Percentiles rank a stretch among this genome's conserved stretches.
These are phyloP conservation scores for Fusarium devonianum DNA, from an alignment of 2,329 filamentous ascomycete species.

Conservation along the genomic window DNA sequence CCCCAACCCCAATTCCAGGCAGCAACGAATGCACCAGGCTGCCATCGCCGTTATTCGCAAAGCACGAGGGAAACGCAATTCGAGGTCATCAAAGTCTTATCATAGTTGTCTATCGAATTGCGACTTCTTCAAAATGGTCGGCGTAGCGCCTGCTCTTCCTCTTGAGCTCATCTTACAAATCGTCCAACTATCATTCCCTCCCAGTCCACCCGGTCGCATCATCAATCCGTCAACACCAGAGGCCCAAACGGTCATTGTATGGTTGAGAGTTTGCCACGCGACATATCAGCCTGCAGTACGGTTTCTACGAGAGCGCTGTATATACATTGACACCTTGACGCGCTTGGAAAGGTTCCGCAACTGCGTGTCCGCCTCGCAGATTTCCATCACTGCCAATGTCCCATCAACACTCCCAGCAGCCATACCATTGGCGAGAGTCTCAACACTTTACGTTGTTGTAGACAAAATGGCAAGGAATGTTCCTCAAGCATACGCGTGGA, in stretches of 20 bases:
- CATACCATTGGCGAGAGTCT: background rate
- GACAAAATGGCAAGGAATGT: background rate
- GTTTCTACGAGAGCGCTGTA: constrained; percentile 21
- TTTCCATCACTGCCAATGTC: background rate
- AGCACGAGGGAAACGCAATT: too few relatives aligned
- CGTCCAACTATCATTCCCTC: constrained; percentile 11
- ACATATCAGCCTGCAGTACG: constrained; percentile 11
- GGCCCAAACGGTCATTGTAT: constrained; percentile 19
- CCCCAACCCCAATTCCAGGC: background rate
- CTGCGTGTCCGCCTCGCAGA: constrained; percentile 1
- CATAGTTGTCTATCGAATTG: too few relatives aligned
- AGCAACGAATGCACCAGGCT: background rate
- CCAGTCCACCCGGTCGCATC: constrained; percentile 12
- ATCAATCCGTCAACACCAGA: constrained; percentile 8
- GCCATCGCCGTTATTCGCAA: background rate
- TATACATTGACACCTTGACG: constrained; percentile 6
- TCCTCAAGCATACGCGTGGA: background rate
- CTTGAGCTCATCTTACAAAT: constrained; percentile 26
- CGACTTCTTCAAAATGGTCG: too few relatives aligned
- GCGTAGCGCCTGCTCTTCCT: too few relatives aligned
- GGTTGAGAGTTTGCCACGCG: constrained; percentile 23
- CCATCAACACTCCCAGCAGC: constrained; percentile 5
- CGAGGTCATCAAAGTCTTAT: too few relatives aligned
- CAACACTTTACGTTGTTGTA: constrained; percentile 23
- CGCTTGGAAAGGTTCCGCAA: constrained; percentile 9